These are phyloP conservation scores for Dendrothele bispora DNA, from an alignment of 768 basidiomycete species.

Conservation along the genomic window DNA sequence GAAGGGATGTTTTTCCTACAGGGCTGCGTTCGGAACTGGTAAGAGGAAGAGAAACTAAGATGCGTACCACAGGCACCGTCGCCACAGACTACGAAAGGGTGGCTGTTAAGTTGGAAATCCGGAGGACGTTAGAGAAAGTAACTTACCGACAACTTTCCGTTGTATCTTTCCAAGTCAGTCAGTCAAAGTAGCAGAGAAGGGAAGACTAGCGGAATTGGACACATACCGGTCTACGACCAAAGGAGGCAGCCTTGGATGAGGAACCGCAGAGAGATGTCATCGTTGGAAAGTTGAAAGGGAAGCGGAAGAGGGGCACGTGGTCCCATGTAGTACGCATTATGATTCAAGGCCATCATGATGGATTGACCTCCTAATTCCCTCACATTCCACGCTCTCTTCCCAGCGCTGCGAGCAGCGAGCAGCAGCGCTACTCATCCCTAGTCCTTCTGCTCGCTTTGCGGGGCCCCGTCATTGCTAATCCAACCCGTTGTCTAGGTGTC, in stretches of 20 bases:
- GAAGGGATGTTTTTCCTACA: constrained; percentile 76
- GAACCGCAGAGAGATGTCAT: constrained; percentile 10
- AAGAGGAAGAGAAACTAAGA: constrained; percentile 14
- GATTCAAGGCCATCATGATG: too few species aligned
- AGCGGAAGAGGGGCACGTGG: background rate
- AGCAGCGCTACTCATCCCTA: too few species aligned
- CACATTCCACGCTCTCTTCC: too few species aligned
- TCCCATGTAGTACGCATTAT: too few species aligned
- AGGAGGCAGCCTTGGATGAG: constrained; percentile 11
- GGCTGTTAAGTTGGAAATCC: background rate
- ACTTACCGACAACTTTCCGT: constrained; percentile 35
- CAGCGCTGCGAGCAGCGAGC: too few species aligned
- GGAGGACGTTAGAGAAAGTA: background rate
- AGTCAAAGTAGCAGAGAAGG: background rate
- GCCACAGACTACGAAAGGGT: constrained; percentile 78
- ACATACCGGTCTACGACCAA: constrained; percentile 15
- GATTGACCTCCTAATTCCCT: too few species aligned
- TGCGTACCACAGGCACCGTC: constrained; percentile 88
- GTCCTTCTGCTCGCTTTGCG: too few species aligned
- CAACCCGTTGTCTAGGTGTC: too few species aligned
- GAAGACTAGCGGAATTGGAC: background rate
- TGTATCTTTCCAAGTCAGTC: constrained; percentile 35
- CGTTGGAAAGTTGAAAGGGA: background rate
- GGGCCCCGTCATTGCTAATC: too few species aligned
- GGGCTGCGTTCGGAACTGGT: constrained; percentile 10